These are phyloP conservation scores for Diaporthe amygdali DNA, from an alignment of 2,329 filamentous ascomycete species.

Conservation along the genomic window DNA sequence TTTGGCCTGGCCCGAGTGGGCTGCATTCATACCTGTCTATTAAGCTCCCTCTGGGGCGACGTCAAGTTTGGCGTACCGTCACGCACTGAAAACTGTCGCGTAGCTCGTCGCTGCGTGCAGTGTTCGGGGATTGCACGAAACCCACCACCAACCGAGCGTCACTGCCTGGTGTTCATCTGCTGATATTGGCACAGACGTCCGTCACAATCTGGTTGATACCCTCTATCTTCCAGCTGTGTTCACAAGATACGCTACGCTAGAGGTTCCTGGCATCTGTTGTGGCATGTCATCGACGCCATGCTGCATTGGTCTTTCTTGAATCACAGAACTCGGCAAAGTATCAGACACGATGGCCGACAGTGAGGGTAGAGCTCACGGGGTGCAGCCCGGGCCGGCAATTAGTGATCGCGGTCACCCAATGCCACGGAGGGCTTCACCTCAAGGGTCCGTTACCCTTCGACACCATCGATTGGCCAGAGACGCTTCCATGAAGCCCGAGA, in stretches of 20 bases:
- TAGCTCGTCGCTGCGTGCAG: not conserved
- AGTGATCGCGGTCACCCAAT: slow-evolving; percentile 43
- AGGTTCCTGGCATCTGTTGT: not conserved
- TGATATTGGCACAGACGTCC: not conserved
- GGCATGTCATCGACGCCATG: slow-evolving; percentile 23
- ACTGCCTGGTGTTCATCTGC: not conserved
- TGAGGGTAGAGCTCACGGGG: slow-evolving; percentile 30
- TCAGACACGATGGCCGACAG: slow-evolving; percentile 36
- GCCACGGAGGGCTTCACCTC: slow-evolving; percentile 49
- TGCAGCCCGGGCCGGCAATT: slow-evolving; percentile 29
- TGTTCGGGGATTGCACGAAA: not conserved
- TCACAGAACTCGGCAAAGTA: slow-evolving; percentile 13
- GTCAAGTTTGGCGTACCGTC: not conserved
- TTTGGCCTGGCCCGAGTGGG: not conserved
- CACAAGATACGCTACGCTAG: not conserved
- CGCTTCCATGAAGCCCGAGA: slow-evolving; percentile 35
- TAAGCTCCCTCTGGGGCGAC: not conserved
- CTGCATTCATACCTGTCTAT: not conserved
- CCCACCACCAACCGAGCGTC: not conserved
- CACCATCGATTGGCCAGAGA: slow-evolving; percentile 52
- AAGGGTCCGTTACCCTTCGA: slow-evolving; percentile 52
- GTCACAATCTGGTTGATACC: not conserved
- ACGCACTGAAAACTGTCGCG: too few relatives aligned
- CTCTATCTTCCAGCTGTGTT: not conserved
- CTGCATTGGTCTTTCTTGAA: slow-evolving; percentile 18